Conservation (phyloP, 148 eudicot genomes). For the Tetragonia tetragonoides region DNA sequence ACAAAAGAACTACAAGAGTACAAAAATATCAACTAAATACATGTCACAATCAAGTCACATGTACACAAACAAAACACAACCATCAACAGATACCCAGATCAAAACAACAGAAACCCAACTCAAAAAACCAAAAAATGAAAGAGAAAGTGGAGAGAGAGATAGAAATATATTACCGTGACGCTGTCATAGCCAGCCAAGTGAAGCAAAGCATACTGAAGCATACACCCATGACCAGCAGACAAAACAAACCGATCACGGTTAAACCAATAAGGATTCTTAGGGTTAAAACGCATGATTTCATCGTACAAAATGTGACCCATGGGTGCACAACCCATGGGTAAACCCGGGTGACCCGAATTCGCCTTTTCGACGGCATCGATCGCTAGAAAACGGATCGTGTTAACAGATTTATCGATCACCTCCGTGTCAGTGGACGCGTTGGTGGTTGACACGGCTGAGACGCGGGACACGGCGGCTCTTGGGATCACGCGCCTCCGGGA, state of each 20-base stretch:
- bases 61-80: not conserved
- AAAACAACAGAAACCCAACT: slow-evolving; percentile 21
- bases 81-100: slow-evolving; percentile 8
- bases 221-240: slow-evolving; percentile 95
- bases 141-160: not conserved
- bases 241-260: slow-evolving; percentile 89
- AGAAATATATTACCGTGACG: slow-evolving; percentile 45
- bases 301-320: slow-evolving; percentile 91
- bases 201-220: slow-evolving; percentile 95
- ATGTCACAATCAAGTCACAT: not conserved
- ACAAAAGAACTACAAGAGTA: no score
- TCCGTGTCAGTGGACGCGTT: slow-evolving; percentile 35
- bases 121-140: not conserved
- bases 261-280: slow-evolving; percentile 93
- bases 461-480: slow-evolving; percentile 27
- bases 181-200: slow-evolving; percentile 94
- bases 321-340: slow-evolving; percentile 99
- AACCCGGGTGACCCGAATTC: slow-evolving; percentile 96
- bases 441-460: slow-evolving; percentile 46
- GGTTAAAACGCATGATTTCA: slow-evolving; percentile 86
- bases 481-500: slow-evolving; percentile 17
- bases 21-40: not conserved
- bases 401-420: slow-evolving; percentile 62
- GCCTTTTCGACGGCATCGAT: slow-evolving; percentile 98
- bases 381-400: slow-evolving; percentile 77